Conservation (phyloP, 768 basidiomycete species). For the Tricholoma hemisulphureum region DNA sequence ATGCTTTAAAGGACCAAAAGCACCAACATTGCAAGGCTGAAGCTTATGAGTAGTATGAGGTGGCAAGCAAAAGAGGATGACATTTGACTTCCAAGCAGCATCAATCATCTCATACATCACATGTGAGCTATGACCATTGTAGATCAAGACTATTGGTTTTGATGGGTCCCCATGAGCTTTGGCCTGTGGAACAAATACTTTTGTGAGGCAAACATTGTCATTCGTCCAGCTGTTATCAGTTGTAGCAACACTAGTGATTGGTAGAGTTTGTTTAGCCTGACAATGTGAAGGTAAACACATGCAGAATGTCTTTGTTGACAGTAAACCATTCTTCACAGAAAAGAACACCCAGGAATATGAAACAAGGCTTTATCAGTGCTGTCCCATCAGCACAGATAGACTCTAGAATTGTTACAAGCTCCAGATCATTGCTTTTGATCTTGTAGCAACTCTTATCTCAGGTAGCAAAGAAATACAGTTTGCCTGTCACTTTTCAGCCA, state of each 20-base stretch:
- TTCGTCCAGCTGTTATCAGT: conserved; percentile 42
- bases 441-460: too few species aligned
- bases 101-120: conserved; percentile 18
- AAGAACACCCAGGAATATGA: background rate
- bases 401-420: background rate
- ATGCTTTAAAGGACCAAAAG: too few species aligned
- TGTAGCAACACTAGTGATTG: conserved; percentile 19
- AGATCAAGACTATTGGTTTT: conserved; percentile 35
- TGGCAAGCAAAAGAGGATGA: conserved; percentile 26
- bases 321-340: background rate
- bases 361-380: too few species aligned
- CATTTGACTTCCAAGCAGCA: conserved; percentile 24
- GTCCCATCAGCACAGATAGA: background rate
- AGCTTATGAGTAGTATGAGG: too few species aligned
- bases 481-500: background rate
- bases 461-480: too few species aligned
- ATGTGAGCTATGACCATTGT: conserved; percentile 45
- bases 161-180: conserved; percentile 20
- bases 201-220: conserved; percentile 17
- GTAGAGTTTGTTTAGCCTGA: too few species aligned
- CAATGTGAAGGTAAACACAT: too few species aligned
- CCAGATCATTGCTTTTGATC: background rate
- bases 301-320: background rate
- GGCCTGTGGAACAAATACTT: conserved; percentile 36
- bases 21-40: conserved; percentile 24